phyloP scores from a whole-genome alignment of 2,329 filamentous ascomycete genomes.

The Monosporascus cannonballus region DNA sequence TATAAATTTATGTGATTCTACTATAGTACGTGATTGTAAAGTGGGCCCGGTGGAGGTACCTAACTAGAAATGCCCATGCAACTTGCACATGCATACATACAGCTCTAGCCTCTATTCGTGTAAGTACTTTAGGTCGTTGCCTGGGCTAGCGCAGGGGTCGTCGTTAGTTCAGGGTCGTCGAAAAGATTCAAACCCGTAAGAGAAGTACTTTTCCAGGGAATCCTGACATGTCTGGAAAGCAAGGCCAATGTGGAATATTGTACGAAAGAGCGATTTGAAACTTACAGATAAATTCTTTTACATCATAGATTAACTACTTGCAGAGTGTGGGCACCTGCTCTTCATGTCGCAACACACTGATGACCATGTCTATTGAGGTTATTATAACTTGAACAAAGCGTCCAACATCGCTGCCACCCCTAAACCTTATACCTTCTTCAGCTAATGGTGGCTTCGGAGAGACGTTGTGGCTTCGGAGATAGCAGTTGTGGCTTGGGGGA shows the following conservation, averaged over 20 bases:
- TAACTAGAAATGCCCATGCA: too few species aligned
- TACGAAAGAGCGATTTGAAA: not conserved
- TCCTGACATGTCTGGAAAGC: too few species aligned
- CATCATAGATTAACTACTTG: not conserved
- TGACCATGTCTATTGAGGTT: not conserved
- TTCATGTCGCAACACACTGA: not conserved
- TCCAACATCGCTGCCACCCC: not conserved
- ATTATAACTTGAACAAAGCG: not conserved
- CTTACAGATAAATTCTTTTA: not conserved
- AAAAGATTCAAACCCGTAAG: not conserved
- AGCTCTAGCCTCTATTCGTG: not conserved
- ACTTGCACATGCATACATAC: not conserved
- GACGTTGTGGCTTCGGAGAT: not conserved
- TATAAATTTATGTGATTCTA: too few species aligned
- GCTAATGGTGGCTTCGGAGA: not conserved
- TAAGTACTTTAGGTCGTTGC: not conserved
- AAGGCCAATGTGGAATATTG: not conserved
- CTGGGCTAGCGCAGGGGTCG: not conserved
- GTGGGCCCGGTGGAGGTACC: too few species aligned
- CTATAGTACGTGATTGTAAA: too few species aligned
- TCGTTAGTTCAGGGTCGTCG: not conserved
- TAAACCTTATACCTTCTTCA: not conserved
- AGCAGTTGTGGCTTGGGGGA: not conserved
- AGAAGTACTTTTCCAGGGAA: too few species aligned
- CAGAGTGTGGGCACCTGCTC: not conserved